phyloP scores from a whole-genome alignment of 2,329 filamentous ascomycete species.

The Geosmithia flava region DNA sequence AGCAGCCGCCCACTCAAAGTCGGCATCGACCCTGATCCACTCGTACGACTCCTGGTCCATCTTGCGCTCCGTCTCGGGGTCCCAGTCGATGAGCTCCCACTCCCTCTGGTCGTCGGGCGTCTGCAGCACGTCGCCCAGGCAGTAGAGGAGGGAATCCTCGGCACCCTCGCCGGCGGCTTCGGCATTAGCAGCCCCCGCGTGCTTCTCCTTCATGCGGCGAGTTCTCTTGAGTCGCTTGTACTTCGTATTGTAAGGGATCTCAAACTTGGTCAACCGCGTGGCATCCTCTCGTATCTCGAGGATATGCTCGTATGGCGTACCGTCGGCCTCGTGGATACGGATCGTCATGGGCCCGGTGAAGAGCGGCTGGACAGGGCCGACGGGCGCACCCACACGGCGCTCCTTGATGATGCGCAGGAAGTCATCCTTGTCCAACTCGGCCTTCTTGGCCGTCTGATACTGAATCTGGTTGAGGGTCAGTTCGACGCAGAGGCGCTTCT shows the following conservation, averaged over 20 bases:
- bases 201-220: slow-evolving; percentile 67
- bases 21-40: slow-evolving; percentile 95
- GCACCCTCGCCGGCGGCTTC: slow-evolving; percentile 47
- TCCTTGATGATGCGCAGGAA: slow-evolving; percentile 84
- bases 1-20: slow-evolving; percentile 94
- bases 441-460: slow-evolving; percentile 28
- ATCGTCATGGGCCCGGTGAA: slow-evolving; percentile 98
- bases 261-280: slow-evolving; percentile 64
- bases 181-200: slow-evolving; percentile 38
- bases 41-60: slow-evolving; percentile 98
- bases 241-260: slow-evolving; percentile 98
- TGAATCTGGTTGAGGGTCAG: slow-evolving; percentile 76
- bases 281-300: slow-evolving; percentile 84
- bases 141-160: slow-evolving; percentile 79
- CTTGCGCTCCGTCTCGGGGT: slow-evolving; percentile 70
- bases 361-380: slow-evolving; percentile 58
- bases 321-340: slow-evolving; percentile 93
- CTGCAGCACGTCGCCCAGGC: slow-evolving; percentile 81
- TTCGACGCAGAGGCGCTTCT: slow-evolving; percentile 91
- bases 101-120: slow-evolving; percentile 67
- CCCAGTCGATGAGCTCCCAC: slow-evolving; percentile 85
- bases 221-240: slow-evolving; percentile 95
- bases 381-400: slow-evolving; percentile 54
- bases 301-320: slow-evolving; percentile 96
- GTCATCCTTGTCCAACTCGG: slow-evolving; percentile 51